Conservation (phyloP, 2,329 filamentous ascomycete species). For the Scopulariopsis brevicaulis region DNA sequence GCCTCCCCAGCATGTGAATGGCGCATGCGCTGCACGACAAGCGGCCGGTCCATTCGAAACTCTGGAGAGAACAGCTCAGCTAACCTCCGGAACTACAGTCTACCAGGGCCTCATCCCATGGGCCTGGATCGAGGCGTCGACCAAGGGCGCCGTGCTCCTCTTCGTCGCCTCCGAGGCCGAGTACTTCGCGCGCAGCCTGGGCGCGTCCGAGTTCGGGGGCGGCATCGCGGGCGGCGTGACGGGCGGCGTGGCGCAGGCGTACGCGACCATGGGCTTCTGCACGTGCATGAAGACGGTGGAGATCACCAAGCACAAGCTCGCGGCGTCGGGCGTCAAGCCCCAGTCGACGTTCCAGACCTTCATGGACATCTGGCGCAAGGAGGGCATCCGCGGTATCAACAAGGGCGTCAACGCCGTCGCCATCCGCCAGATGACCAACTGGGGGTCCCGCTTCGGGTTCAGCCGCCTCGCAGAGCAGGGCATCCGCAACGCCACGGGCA, state of each 20-base stretch:
- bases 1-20: neutral
- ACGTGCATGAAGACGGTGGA: conserved; percentile 99
- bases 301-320: conserved; percentile 97
- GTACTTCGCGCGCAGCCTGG: conserved; percentile 76
- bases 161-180: conserved; percentile 98
- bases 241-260: conserved; percentile 93
- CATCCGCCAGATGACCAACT: conserved; percentile 98
- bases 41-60: too few relatives aligned
- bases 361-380: conserved; percentile 90
- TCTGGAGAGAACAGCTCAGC: too few relatives aligned
- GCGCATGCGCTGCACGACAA: neutral
- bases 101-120: conserved; percentile 99
- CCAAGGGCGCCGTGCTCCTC: conserved; percentile 96
- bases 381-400: conserved; percentile 95
- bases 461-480: conserved; percentile 82
- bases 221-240: conserved; percentile 88
- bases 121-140: conserved; percentile 99
- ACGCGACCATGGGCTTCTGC: conserved; percentile 99
- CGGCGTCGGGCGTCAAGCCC: conserved; percentile 69
- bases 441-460: conserved; percentile 92
- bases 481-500: conserved; percentile 68
- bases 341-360: conserved; percentile 91
- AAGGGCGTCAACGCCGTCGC: conserved; percentile 97
- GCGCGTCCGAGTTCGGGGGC: conserved; percentile 75
- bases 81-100: conserved; percentile 42